These are phyloP conservation scores for Athelia sp. DNA, from an alignment of 1,284 basidiomycete genomes.

Conservation along the genomic window DNA sequence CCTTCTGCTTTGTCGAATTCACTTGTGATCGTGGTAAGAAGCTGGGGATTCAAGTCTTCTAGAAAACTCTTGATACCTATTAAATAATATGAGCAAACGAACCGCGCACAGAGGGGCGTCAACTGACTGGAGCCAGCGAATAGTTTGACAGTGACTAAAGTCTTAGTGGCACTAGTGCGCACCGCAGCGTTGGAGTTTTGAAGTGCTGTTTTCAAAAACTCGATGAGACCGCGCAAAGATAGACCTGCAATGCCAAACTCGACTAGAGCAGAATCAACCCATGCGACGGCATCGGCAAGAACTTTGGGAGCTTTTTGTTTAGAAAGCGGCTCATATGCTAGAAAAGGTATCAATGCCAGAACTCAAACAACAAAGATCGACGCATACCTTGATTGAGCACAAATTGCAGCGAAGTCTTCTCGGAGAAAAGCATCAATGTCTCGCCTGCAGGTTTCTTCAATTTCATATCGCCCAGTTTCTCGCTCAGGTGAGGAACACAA, in stretches of 20 bases:
- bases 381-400: constrained; percentile 82
- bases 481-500: constrained; percentile 80
- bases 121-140: constrained; percentile 84
- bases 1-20: constrained; percentile 96
- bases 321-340: constrained; percentile 86
- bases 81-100: constrained; percentile 1
- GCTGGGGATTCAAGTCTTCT: constrained; percentile 92
- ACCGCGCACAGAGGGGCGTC: neutral
- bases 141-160: constrained; percentile 86
- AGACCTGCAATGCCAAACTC: constrained; percentile 94
- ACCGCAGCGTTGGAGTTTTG: constrained; percentile 95
- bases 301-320: constrained; percentile 99
- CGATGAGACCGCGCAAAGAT: constrained; percentile 81
- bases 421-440: constrained; percentile 75
- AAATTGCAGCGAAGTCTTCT: constrained; percentile 93
- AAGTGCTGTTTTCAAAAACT: constrained; percentile 84
- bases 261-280: constrained; percentile 85
- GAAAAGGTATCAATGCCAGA: neutral
- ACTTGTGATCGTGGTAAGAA: constrained; percentile 84
- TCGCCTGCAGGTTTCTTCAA: constrained; percentile 98
- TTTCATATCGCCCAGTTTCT: constrained; percentile 97
- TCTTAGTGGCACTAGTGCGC: constrained; percentile 92
- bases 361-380: constrained; percentile 3
- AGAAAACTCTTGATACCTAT: constrained; percentile 88
- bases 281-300: constrained; percentile 85